These are phyloP conservation scores for Tetrapisispora iriomotensis DNA, from an alignment of 805 yeast species.

Conservation along the genomic window DNA sequence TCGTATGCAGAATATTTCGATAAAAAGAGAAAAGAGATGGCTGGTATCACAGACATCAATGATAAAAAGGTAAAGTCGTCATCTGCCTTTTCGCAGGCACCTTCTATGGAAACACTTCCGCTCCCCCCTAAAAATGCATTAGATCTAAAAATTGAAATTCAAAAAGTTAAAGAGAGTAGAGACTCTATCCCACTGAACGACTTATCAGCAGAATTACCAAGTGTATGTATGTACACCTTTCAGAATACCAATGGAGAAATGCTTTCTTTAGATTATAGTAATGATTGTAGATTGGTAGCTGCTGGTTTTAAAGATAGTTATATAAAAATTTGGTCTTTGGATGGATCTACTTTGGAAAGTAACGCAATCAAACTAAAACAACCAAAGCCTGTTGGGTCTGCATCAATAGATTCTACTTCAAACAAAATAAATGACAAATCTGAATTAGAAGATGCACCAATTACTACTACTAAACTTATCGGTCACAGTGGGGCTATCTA, in stretches of 20 bases:
- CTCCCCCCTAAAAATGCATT: slow-evolving; percentile 72
- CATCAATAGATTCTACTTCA: slow-evolving; percentile 16
- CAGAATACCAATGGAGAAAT: slow-evolving; percentile 87
- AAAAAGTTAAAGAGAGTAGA: slow-evolving; percentile 73
- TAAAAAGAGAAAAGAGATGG: slow-evolving; percentile 16
- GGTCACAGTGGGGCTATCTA: slow-evolving; percentile 96
- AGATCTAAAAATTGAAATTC: slow-evolving; percentile 72
- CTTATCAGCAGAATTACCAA: slow-evolving; percentile 74
- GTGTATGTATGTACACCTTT: slow-evolving; percentile 96
- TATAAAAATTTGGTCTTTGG: slow-evolving; percentile 85
- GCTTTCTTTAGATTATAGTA: slow-evolving; percentile 80
- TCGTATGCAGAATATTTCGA: slow-evolving; percentile 1
- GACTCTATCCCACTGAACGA: slow-evolving; percentile 60
- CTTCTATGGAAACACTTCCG: slow-evolving; percentile 67
- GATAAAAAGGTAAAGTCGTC: background rate
- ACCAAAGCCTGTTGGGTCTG: slow-evolving; percentile 23
- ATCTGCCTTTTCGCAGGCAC: slow-evolving; percentile 40
- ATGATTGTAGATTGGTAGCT: slow-evolving; percentile 77
- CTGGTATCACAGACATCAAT: slow-evolving; percentile 9
- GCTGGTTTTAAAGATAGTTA: slow-evolving; percentile 92
- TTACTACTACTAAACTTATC: slow-evolving; percentile 35
- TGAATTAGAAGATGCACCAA: slow-evolving; percentile 30
- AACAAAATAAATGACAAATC: slow-evolving; percentile 19
- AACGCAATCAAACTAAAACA: slow-evolving; percentile 25
- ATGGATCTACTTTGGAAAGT: slow-evolving; percentile 73